Base-by-base conservation (phyloP, 345 rosid genomes). In the Ceriops zippeliana region DNA sequence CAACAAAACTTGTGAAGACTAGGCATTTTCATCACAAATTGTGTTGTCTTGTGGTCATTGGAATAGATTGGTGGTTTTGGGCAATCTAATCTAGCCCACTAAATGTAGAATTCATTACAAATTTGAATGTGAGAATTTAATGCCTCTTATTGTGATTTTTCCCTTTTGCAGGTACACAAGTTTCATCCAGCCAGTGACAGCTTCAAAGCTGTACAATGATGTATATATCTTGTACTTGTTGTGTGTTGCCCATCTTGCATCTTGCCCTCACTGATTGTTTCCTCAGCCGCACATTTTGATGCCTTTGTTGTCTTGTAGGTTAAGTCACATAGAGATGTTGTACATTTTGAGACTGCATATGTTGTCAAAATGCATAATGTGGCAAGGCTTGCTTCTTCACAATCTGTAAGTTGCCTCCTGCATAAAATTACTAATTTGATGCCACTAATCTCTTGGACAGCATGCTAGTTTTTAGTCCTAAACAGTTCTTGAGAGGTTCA, bases 341-440 rank as follows among this genome's bases (percentile, higher is more conserved):
- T 73, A 52, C 92, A 91, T 75, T 95, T 95, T 74, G 99, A 95
- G 84, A 95, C 97, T 75, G 91, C 99, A 63, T 95, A 95, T 81
- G 99, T 95, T 74, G 99, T 90, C 62, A 95, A 95, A 68, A 59
- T 95, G 71, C 99, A 92, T 79, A 92, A 86, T 70, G 72, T 92
- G 64, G 96, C 99, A 13, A 82, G 74, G 79, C 97, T 95, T 70
- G 84, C 99, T 70, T 88, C 96, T 75, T 79, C 92, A 21, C 87
- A 90, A 75, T 74, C 96, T 68, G 98, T 92, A 71, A 84, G 98
- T 75, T 72, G 61, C 76, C 47, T 62, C 68, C 37, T 61, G 0
- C 19, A 46, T 54, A 52, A 47, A 63, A 38, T 68, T 65, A 30
- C 38, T 52, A 51, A 32, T 71, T 60, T 11, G 16, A 30, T 37